phyloP scores from a whole-genome alignment of 371 early-diverging fungal genomes.

The Zancudomyces culisetae region DNA sequence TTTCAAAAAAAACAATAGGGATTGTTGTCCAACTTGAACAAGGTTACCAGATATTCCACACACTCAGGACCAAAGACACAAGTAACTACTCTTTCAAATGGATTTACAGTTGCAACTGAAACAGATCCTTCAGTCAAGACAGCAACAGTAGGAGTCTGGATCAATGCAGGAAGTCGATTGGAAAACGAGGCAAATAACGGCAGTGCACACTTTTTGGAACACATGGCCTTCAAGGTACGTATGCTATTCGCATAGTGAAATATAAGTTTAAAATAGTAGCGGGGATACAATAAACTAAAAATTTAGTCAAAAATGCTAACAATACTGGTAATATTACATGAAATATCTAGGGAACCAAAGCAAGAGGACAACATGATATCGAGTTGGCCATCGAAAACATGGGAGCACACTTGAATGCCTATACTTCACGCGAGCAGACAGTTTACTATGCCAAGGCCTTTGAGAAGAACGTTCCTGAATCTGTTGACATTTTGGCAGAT shows the following conservation, averaged over 20 bases:
- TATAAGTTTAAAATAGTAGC: too few relatives aligned
- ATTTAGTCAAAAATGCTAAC: too few relatives aligned
- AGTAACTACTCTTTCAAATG: slow-evolving; percentile 67
- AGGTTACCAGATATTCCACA: not conserved
- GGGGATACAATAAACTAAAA: too few relatives aligned
- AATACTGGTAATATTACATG: not conserved
- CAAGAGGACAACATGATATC: slow-evolving; percentile 67
- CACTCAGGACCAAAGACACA: slow-evolving; percentile 9
- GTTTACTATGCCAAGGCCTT: slow-evolving; percentile 92
- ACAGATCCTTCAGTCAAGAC: slow-evolving; percentile 77
- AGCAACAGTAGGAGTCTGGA: slow-evolving; percentile 96
- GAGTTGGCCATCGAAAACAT: slow-evolving; percentile 91
- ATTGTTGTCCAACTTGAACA: not conserved
- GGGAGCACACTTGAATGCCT: slow-evolving; percentile 93
- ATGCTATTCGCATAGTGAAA: too few relatives aligned
- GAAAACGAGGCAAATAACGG: slow-evolving; percentile 84
- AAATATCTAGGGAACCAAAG: slow-evolving; percentile 53
- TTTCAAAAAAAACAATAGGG: not conserved
- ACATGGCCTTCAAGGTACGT: slow-evolving; percentile 94
- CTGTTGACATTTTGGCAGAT: slow-evolving; percentile 86
- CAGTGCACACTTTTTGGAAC: slow-evolving; percentile 93
- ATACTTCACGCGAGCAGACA: slow-evolving; percentile 95
- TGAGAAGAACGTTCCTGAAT: slow-evolving; percentile 59
- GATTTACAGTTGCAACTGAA: slow-evolving; percentile 90
- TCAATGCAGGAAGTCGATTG: slow-evolving; percentile 88